Evolutionary conservation across 495 filamentous ascomycete species (phyloP).

Genomic region (Neurospora sp.): DNA sequence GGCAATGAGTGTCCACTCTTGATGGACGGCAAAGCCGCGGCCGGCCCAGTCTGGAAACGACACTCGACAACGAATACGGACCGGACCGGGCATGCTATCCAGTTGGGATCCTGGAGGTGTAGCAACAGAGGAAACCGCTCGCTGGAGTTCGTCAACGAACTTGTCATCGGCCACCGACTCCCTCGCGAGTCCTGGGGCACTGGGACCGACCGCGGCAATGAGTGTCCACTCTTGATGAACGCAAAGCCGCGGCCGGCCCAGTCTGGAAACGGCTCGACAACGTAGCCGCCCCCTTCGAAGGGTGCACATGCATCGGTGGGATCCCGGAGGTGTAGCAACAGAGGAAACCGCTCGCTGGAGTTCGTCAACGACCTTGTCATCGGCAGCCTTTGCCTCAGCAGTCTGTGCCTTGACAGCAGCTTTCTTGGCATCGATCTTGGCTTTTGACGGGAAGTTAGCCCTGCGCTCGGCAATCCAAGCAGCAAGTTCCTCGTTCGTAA

Average conservation of each 20-base stretch:
- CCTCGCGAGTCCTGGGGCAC: no score
- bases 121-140: no score
- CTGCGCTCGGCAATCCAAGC: not conserved
- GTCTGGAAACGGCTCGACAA: not conserved
- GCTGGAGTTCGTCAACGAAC: no score
- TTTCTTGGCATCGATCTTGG: not conserved
- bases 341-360: not conserved
- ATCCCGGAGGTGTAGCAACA: not conserved
- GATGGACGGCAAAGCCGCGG: not conserved
- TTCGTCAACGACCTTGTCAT: not conserved
- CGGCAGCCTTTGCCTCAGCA: not conserved
- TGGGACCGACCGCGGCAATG: not conserved
- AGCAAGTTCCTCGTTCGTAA: not conserved
- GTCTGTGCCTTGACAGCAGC: not conserved
- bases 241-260: not conserved
- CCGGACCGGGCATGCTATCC: no score
- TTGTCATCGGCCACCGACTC: no score
- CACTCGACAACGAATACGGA: not conserved
- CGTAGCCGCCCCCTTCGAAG: no score
- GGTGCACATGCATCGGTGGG: no score
- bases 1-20: not conserved
- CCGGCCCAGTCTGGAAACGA: not conserved
- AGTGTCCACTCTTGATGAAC: not conserved
- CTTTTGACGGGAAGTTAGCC: not conserved
- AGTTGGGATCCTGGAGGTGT: no score